These are phyloP conservation scores for Chrysanthemum seticuspe DNA, from an alignment of 129 eudicot genomes.

Conservation along the genomic window DNA sequence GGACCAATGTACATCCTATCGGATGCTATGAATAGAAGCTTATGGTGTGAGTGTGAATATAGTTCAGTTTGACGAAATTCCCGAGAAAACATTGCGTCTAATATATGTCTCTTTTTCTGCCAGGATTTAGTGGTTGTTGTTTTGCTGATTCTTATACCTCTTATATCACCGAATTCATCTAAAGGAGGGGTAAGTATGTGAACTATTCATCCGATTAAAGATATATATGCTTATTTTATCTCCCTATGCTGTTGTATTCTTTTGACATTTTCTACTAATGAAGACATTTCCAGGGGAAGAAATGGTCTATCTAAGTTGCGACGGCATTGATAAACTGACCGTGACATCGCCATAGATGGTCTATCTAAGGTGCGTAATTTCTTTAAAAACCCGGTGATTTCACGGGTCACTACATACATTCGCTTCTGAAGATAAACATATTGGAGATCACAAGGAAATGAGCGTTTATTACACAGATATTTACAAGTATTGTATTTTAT, in stretches of 20 bases:
- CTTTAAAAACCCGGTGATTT: no score
- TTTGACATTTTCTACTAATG: constrained; percentile 9
- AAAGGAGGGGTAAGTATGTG: constrained; percentile 91
- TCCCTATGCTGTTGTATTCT: constrained; percentile 9
- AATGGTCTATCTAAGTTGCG: no score
- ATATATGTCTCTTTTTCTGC: constrained; percentile 8
- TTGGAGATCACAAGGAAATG: no score
- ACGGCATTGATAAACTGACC: no score
- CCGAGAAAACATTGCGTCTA: not conserved
- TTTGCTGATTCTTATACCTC: constrained; percentile 93
- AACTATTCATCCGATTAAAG: constrained; percentile 4
- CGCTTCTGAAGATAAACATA: no score
- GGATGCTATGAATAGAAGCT: constrained; percentile 13
- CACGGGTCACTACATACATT: no score
- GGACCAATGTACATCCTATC: constrained; percentile 10
- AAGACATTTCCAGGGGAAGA: no score
- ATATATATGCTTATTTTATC: constrained; percentile 5
- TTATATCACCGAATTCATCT: constrained; percentile 92
- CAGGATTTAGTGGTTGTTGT: constrained; percentile 99
- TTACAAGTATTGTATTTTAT: no score
- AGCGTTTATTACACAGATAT: no score
- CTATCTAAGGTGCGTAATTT: no score
- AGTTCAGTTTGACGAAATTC: not conserved
- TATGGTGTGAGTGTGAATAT: constrained; percentile 9
- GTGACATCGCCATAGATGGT: no score